phyloP scores from a whole-genome alignment of 1,284 basidiomycete species.

The Naganishia sp. region DNA sequence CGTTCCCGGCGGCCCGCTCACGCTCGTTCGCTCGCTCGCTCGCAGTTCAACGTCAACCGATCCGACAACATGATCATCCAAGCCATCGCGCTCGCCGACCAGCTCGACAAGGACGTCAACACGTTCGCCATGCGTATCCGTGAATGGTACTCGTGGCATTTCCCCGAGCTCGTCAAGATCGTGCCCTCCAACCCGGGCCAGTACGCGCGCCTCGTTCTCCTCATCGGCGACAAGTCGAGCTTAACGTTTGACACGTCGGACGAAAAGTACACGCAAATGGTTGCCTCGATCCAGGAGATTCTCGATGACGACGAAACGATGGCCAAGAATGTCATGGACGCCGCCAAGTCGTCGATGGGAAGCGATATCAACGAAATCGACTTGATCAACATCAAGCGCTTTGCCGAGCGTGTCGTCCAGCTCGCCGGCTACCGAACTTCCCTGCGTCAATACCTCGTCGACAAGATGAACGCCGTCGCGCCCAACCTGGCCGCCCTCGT shows the following conservation, averaged over 20 bases:
- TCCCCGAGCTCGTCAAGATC: conserved; percentile 93
- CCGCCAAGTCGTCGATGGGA: conserved; percentile 92
- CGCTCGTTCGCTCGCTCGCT: conserved; percentile 5
- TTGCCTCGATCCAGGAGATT: conserved; percentile 78
- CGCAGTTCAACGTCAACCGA: conserved; percentile 93
- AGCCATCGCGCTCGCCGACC: conserved; percentile 96
- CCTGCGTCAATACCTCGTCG: conserved; percentile 82
- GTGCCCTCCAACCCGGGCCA: conserved; percentile 88
- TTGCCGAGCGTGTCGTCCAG: conserved; percentile 87
- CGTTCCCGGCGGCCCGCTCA: neutral
- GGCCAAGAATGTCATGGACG: conserved; percentile 93
- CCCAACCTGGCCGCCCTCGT: conserved; percentile 92
- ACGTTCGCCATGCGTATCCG: conserved; percentile 97
- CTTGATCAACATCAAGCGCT: conserved; percentile 92
- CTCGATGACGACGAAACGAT: conserved; percentile 83
- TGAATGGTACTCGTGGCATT: conserved; percentile 99
- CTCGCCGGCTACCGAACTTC: conserved; percentile 93
- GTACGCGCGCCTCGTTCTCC: conserved; percentile 83
- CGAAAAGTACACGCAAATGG: conserved; percentile 68
- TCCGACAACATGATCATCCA: conserved; percentile 99
- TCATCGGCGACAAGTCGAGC: conserved; percentile 81
- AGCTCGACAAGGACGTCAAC: conserved; percentile 99
- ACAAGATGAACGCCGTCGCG: conserved; percentile 98
- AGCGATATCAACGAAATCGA: conserved; percentile 89
- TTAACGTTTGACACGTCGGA: conserved; percentile 57